These are phyloP conservation scores for Cucurbita ficifolia DNA, from an alignment of 306 rosid genomes.

Conservation along the genomic window DNA sequence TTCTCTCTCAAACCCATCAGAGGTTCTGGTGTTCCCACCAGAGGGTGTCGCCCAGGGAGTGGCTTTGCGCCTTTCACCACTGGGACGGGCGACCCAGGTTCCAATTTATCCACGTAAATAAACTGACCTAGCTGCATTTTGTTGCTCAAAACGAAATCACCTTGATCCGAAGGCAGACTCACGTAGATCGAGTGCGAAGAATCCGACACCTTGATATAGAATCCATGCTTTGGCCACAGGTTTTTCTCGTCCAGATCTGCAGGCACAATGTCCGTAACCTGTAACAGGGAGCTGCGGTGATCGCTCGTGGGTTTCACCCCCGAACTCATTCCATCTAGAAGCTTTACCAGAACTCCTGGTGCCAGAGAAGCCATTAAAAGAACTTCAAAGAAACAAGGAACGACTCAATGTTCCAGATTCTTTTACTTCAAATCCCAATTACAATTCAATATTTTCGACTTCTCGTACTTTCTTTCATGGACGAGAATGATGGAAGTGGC, in stretches of 20 bases:
- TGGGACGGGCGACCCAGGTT: slow-evolving; percentile 81
- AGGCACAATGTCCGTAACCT: slow-evolving; percentile 85
- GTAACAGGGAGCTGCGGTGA: slow-evolving; percentile 69
- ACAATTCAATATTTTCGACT: neutral
- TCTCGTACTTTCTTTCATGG: neutral
- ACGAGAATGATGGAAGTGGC: neutral
- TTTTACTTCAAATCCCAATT: neutral
- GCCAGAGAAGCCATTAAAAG: slow-evolving; percentile 58
- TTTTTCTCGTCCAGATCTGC: slow-evolving; percentile 75
- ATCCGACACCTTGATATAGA: slow-evolving; percentile 69
- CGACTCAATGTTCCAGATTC: neutral
- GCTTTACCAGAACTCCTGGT: slow-evolving; percentile 75
- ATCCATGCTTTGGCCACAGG: slow-evolving; percentile 66
- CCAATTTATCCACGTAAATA: slow-evolving; percentile 63
- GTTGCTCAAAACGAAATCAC: slow-evolving; percentile 66
- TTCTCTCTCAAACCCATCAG: slow-evolving; percentile 56
- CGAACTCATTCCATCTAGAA: slow-evolving; percentile 47
- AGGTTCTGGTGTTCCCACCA: slow-evolving; percentile 76
- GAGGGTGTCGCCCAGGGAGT: slow-evolving; percentile 73
- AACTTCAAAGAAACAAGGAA: neutral
- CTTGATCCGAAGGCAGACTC: slow-evolving; percentile 65
- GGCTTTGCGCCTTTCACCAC: slow-evolving; percentile 61
- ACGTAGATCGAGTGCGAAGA: slow-evolving; percentile 80
- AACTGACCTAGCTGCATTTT: slow-evolving; percentile 88
- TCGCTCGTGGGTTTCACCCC: slow-evolving; percentile 66